Evolutionary conservation across 768 basidiomycete genomes (phyloP).

Genomic region (Tulasnella sp.): DNA sequence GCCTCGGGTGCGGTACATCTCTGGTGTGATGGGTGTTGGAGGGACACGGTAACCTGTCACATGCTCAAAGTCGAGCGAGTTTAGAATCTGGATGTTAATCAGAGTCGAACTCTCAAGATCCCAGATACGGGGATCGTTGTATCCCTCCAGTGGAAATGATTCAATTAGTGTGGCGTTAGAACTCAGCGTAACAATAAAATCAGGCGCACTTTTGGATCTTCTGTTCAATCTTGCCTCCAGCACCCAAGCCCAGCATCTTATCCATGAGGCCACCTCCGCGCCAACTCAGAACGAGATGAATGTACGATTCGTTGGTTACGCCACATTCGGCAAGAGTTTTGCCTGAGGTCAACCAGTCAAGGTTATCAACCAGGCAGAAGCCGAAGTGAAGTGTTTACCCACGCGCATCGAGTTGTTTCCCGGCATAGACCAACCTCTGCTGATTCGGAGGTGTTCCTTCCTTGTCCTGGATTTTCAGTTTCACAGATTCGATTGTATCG

Average conservation of each 20-base stretch:
- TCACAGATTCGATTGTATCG: too few species aligned
- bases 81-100: slow-evolving; percentile 2
- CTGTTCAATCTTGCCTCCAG: slow-evolving; percentile 3
- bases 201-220: background rate
- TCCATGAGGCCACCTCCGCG: background rate
- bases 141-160: background rate
- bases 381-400: too few species aligned
- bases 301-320: too few species aligned
- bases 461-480: too few species aligned
- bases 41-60: background rate
- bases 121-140: background rate
- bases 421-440: too few species aligned
- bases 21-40: background rate
- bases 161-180: background rate
- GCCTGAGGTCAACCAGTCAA: too few species aligned
- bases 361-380: too few species aligned
- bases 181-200: background rate
- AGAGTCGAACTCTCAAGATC: background rate
- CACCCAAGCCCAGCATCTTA: background rate
- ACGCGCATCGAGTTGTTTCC: too few species aligned
- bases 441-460: too few species aligned
- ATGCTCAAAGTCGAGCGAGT: background rate
- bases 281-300: too few species aligned
- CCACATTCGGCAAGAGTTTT: too few species aligned
- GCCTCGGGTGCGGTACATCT: background rate